Percentiles rank a stretch among this genome's conserved stretches.
Conservation (phyloP, 2,329 filamentous ascomycete genomes). For the Fusarium sp. region DNA sequence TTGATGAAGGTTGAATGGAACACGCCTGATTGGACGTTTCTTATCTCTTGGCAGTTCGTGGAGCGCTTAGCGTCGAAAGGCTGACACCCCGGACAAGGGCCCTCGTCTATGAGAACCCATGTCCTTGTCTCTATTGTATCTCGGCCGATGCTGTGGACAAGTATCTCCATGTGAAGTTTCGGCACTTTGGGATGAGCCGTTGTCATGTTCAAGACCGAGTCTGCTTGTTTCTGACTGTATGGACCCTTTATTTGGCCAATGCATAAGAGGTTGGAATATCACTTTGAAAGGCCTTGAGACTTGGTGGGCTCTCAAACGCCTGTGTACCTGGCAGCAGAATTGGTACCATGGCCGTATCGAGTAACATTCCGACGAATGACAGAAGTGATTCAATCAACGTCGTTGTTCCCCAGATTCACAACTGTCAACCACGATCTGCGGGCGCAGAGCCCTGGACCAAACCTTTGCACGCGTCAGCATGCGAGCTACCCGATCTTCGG, state of each 20-base stretch:
- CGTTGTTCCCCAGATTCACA: slow-evolving; percentile 26
- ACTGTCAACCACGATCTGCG: slow-evolving; percentile 38
- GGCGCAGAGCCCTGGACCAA: slow-evolving; percentile 46
- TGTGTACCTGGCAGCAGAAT: background rate
- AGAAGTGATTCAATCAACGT: slow-evolving; percentile 4
- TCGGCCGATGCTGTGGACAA: slow-evolving; percentile 23
- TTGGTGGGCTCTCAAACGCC: background rate
- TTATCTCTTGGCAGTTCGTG: slow-evolving; percentile 47
- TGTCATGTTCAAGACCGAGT: background rate
- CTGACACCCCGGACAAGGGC: slow-evolving; percentile 24
- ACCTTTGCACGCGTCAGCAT: slow-evolving; percentile 48
- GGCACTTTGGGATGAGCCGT: background rate
- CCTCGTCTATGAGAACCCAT: slow-evolving; percentile 13
- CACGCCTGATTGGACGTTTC: slow-evolving; percentile 43
- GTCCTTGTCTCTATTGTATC: slow-evolving; percentile 24
- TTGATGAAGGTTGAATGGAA: slow-evolving; percentile 31
- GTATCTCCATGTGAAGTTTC: background rate
- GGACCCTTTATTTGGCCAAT: background rate
- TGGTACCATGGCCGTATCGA: background rate
- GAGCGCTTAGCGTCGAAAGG: slow-evolving; percentile 33
- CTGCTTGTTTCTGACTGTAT: slow-evolving; percentile 2
- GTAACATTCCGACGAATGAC: background rate
- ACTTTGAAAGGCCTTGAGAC: background rate
- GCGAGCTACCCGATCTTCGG: slow-evolving; percentile 43
- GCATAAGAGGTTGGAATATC: background rate